Base-by-base conservation (phyloP, 768 basidiomycete species). In the Trichaptum fuscoviolaceum region DNA sequence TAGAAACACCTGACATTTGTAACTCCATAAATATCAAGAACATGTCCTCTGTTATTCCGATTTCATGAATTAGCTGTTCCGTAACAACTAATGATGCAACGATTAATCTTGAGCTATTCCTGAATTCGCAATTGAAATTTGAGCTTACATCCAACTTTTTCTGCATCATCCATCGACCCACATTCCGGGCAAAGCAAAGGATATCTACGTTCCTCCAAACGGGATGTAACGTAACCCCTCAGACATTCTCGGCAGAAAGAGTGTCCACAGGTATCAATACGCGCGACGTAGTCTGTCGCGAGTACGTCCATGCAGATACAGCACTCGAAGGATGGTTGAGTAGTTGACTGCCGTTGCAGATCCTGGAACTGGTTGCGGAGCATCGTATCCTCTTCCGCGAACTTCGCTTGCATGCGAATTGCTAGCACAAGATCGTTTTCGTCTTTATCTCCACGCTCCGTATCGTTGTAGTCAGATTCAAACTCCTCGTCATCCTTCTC, bases 161-260 rank as follows among this genome's bases (percentile, higher is more conserved):
- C 66, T 42, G 57, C 66, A 17, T 72, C 66, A 10, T 68, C 70
- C 34, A 75, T 71, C 18, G 77, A 72, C 17, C 77, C 74, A 67
- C 89, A 91, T 35, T 81, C 70, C 0, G 89, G 89, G 73, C 89
- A 90, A 15, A 82, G 71, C 34, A 90, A 83, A 4, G 89, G 89
- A 62, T 82, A 89, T 10, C 80, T 80, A 64, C 80, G 80, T 42
- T 86, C 84, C 18, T 77, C 76, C 23, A 90, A 77, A 73, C 82
- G 83, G 6, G 80, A 75, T 34, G 69, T 69, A 15, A 83, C 75
- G 63, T 84, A 81, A 4, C 67, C 68, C 64, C 72, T 75, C 62
- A 88, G 67, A 70, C 89, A 90, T 1, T 75, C 71, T 63, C 84
- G 77, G 73, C 89, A 90, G 71, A 84, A 83, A 18, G 67, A 67